Evolutionary conservation across 1,284 basidiomycete genomes (phyloP).

Genomic region (Apiotrichum porosum): DNA sequence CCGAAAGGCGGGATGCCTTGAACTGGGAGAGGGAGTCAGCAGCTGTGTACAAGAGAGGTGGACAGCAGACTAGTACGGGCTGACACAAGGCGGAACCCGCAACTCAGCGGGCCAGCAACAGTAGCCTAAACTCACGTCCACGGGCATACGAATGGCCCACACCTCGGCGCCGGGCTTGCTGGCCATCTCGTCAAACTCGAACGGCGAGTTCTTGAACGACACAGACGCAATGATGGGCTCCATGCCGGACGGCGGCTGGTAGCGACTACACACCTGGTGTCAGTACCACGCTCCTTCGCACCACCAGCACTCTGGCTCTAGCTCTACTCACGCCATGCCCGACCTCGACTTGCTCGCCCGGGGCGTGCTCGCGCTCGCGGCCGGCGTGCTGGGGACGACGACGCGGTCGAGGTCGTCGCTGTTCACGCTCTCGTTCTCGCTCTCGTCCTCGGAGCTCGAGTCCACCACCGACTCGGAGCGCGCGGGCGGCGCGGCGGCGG

Average conservation of each 20-base stretch:
- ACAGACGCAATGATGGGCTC: conserved; percentile 22
- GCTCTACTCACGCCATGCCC: too few relatives aligned
- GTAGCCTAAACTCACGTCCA: conserved; percentile 20
- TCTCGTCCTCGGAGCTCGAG: not conserved
- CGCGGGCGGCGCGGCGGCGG: not conserved
- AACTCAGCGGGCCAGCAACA: too few relatives aligned
- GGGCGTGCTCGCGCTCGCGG: too few relatives aligned
- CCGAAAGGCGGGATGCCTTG: conserved; percentile 35
- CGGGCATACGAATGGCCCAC: conserved; percentile 46
- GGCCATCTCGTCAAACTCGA: conserved; percentile 41
- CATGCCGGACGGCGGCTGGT: conserved; percentile 41
- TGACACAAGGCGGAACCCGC: too few relatives aligned
- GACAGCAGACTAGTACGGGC: not conserved
- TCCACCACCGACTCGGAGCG: too few relatives aligned
- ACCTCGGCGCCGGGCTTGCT: conserved; percentile 35
- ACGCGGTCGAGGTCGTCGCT: too few relatives aligned
- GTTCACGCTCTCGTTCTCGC: not conserved
- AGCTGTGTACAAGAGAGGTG: too few relatives aligned
- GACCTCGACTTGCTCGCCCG: too few relatives aligned
- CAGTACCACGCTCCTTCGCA: too few relatives aligned
- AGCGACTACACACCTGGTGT: too few relatives aligned
- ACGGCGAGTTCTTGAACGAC: conserved; percentile 28
- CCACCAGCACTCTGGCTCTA: too few relatives aligned
- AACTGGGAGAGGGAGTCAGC: conserved; percentile 20
- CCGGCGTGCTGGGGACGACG: too few relatives aligned